Evolutionary conservation across 495 filamentous ascomycete genomes (phyloP).

Genomic region (Aspergillus funiculosus): DNA sequence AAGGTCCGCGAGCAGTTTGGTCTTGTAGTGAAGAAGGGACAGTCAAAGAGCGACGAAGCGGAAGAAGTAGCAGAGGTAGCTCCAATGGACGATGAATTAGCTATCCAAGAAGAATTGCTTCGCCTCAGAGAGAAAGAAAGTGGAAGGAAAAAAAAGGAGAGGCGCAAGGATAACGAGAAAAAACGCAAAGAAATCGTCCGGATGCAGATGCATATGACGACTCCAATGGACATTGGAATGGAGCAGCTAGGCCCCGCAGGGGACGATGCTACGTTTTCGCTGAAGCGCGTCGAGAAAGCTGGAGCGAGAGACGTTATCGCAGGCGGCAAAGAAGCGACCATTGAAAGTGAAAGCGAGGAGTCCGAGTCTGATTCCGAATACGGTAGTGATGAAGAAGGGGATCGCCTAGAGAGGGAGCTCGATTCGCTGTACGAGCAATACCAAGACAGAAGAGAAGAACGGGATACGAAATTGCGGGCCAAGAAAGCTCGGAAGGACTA

Average conservation of each 20-base stretch:
- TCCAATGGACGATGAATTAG: slow-evolving; percentile 89
- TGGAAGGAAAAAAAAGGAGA: slow-evolving; percentile 68
- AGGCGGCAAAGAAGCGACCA: slow-evolving; percentile 67
- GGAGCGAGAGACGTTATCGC: slow-evolving; percentile 63
- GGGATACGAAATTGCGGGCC: slow-evolving; percentile 78
- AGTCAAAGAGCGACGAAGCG: slow-evolving; percentile 45
- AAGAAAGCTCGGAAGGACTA: slow-evolving; percentile 82
- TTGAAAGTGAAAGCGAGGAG: slow-evolving; percentile 51
- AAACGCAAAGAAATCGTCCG: slow-evolving; percentile 86
- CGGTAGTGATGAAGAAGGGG: slow-evolving; percentile 71
- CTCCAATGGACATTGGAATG: slow-evolving; percentile 91
- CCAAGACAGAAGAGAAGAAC: slow-evolving; percentile 67
- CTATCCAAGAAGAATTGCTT: slow-evolving; percentile 81
- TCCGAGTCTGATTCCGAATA: slow-evolving; percentile 54
- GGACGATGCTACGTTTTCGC: slow-evolving; percentile 72
- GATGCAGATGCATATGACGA: slow-evolving; percentile 94
- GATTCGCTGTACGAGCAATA: slow-evolving; percentile 83
- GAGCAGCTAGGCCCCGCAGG: slow-evolving; percentile 77
- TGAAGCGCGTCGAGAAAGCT: slow-evolving; percentile 72
- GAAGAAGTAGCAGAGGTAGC: slow-evolving; percentile 76
- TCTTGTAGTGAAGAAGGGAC: slow-evolving; percentile 61
- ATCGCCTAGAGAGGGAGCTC: slow-evolving; percentile 74
- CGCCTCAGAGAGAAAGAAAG: slow-evolving; percentile 70
- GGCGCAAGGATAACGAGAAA: slow-evolving; percentile 77
- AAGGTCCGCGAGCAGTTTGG: slow-evolving; percentile 90